Conservation (phyloP, 1,284 basidiomycete species). For the Uromyces viciae-fabae region DNA sequence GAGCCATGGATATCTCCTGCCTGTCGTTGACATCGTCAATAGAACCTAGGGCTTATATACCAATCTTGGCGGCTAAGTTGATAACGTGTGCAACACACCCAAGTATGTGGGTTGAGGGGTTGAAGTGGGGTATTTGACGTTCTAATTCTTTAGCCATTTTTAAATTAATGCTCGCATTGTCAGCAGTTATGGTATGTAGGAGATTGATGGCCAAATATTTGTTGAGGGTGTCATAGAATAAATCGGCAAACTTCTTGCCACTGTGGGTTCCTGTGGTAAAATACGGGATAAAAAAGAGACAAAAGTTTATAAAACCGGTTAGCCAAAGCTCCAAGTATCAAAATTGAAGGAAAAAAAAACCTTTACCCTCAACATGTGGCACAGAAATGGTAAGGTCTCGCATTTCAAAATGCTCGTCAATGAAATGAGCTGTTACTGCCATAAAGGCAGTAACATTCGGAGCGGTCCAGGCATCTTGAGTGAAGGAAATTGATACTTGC, state of each 20-base stretch:
- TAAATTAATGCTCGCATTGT: not conserved
- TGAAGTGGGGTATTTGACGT: not conserved
- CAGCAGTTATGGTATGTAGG: conserved; percentile 3
- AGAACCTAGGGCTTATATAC: not conserved
- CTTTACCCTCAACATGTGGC: not conserved
- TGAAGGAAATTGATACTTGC: not conserved
- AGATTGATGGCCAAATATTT: not conserved
- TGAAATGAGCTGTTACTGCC: not conserved
- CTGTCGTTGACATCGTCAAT: not conserved
- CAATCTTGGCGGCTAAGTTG: not conserved
- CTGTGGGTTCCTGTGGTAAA: not conserved
- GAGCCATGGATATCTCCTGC: not conserved
- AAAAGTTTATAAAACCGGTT: not conserved
- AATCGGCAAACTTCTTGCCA: not conserved
- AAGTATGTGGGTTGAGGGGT: not conserved
- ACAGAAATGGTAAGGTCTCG: not conserved
- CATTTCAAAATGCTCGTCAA: not conserved
- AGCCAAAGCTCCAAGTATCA: too few species aligned
- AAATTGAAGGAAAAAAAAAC: not conserved
- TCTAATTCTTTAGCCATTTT: not conserved
- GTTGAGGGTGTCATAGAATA: not conserved
- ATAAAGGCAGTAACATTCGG: not conserved
- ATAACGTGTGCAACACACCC: not conserved
- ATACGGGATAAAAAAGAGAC: not conserved
- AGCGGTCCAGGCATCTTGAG: not conserved